Conservation (phyloP, 75 land plant genomes). For the Picea sitchensis region DNA sequence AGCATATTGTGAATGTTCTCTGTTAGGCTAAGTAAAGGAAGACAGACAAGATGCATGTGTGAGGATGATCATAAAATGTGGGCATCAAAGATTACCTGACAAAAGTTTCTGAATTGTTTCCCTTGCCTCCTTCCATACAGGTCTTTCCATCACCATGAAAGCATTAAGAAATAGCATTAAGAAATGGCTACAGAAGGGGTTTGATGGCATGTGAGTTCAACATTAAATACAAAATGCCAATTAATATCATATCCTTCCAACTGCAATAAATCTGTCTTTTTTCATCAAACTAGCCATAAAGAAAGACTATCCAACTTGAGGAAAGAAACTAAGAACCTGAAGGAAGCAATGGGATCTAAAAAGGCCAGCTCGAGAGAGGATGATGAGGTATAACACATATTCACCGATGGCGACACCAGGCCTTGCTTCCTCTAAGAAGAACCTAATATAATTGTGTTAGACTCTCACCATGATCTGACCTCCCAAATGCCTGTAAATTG, state of each 20-base stretch:
- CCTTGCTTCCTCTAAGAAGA: slow-evolving; percentile 4
- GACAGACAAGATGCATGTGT: too few relatives aligned
- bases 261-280: background rate
- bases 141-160: slow-evolving; percentile 74
- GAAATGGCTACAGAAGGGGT: slow-evolving; percentile 39
- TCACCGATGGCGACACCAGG: slow-evolving; percentile 92
- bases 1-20: too few relatives aligned
- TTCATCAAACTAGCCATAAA: background rate
- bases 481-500: too few relatives aligned
- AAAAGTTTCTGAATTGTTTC: slow-evolving; percentile 65
- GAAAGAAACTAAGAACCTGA: slow-evolving; percentile 42
- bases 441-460: too few relatives aligned
- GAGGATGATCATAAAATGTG: too few relatives aligned
- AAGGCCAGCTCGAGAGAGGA: slow-evolving; percentile 53
- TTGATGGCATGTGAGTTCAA: background rate
- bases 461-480: too few relatives aligned
- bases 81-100: slow-evolving; percentile 43
- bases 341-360: slow-evolving; percentile 65
- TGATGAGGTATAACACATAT: slow-evolving; percentile 67
- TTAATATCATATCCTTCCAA: background rate
- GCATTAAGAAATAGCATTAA: slow-evolving; percentile 68
- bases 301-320: background rate
- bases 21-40: too few relatives aligned
- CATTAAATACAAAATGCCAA: background rate
- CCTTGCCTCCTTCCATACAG: slow-evolving; percentile 96